Evolutionary conservation across 2,329 filamentous ascomycete species (phyloP), one percentile per base, ranked within the genome.

Genomic region (Trichoderma breve): DNA sequence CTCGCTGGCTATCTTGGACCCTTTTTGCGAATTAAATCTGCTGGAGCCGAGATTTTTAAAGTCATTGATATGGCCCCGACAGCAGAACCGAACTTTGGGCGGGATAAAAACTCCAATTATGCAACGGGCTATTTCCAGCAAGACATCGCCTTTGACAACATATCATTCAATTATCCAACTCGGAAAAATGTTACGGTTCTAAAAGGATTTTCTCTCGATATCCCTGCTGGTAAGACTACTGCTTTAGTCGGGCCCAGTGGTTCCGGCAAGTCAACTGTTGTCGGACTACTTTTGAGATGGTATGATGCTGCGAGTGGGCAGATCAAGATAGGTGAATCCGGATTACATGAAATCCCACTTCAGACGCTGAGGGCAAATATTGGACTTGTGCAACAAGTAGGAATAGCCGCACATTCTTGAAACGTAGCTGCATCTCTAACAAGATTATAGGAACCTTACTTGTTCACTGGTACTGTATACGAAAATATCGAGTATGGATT

Each of bases 1-100:
- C 62, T 65, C 1, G 62, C 62, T 51, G 62, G 32, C 43, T 65
- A 65, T 32, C 62, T 65, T 65, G 39, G 62, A 30, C 62, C 62
- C 0, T 61, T 61, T 61, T n/a, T 34, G 9, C 18, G 57, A 30
- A 61, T 61, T 0, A 32, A 32, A 7, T 32, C 57, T 18, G 28
- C 57, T 12, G 57, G 28, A 30, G 30, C 15, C 1, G 57, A 61
- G 6, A 8, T 61, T 14, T 61, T 61, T 34, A 36, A 36, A 21
- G 30, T 61, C n/a, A 61, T 61, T 24, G 30, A 61, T 30, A 21
- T n/a, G 18, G 53, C 53, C 4, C 18, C 53, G 11, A 30, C 26
- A 21, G n/a, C n/a, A 2, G 26, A n/a, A 30, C 1, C 0, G 8
- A 32, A 6, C 30, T 32, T 24, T 6, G 30, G 5, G 28, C n/a